Evolutionary conservation across 2,329 filamentous ascomycete species (phyloP).

Genomic region (Fusarium temperatum): DNA sequence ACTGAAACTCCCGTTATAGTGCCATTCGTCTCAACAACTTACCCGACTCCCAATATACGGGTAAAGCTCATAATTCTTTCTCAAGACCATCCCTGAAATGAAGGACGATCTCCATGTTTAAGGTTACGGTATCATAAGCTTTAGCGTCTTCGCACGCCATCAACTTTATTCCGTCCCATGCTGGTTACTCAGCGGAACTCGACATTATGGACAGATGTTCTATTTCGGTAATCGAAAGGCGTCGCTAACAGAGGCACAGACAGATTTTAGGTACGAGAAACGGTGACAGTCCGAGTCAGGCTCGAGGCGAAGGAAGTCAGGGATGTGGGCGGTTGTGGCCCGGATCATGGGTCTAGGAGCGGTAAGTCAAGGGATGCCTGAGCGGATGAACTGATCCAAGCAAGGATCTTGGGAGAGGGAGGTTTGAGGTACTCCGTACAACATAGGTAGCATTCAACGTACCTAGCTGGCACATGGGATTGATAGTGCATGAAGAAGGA

Average conservation of each 20-base stretch:
- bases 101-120: background rate
- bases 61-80: background rate
- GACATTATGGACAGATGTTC: background rate
- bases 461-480: background rate
- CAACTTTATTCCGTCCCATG: background rate
- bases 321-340: background rate
- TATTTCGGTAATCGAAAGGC: slow-evolving; percentile 29
- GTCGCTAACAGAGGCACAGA: background rate
- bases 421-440: background rate
- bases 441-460: background rate
- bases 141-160: background rate
- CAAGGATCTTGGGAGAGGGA: slow-evolving; percentile 13
- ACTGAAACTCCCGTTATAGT: background rate
- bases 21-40: background rate
- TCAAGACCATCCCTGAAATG: background rate
- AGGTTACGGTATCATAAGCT: background rate
- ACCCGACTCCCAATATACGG: background rate
- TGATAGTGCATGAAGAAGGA: slow-evolving; percentile 13
- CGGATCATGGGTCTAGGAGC: slow-evolving; percentile 18
- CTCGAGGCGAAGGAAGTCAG: background rate
- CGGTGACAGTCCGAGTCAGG: slow-evolving; percentile 11
- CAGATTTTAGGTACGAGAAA: slow-evolving; percentile 8
- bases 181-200: background rate
- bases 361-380: slow-evolving; percentile 1
- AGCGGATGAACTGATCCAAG: slow-evolving; percentile 33